phyloP scores from a whole-genome alignment of 2,329 filamentous ascomycete species.

The Penicillium sp. region DNA sequence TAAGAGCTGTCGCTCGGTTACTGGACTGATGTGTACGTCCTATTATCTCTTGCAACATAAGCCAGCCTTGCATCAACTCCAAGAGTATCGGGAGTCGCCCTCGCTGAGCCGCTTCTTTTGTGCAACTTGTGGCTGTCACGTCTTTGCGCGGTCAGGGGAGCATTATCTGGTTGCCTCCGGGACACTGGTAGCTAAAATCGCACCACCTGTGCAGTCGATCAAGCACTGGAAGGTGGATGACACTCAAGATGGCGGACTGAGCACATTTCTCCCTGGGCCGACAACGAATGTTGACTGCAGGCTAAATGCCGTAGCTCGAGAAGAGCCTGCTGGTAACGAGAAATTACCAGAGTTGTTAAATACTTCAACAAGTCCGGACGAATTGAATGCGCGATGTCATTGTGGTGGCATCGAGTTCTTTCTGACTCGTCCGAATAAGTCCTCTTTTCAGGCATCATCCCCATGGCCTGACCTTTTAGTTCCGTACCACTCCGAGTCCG shows the following conservation, averaged over 20 bases:
- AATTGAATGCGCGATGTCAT: slow-evolving; percentile 52
- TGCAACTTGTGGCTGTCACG: slow-evolving; percentile 51
- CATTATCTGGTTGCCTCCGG: slow-evolving; percentile 38
- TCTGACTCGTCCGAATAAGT: slow-evolving; percentile 56
- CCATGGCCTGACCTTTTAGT: slow-evolving; percentile 56
- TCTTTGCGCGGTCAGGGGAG: slow-evolving; percentile 30
- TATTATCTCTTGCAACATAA: slow-evolving; percentile 42
- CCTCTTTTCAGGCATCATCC: slow-evolving; percentile 48
- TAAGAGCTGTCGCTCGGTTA: slow-evolving; percentile 49
- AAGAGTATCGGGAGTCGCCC: slow-evolving; percentile 46
- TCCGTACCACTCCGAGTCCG: slow-evolving; percentile 45
- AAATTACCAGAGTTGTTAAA: neutral
- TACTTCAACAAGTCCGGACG: slow-evolving; percentile 1
- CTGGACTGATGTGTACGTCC: slow-evolving; percentile 50
- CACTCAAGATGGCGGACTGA: slow-evolving; percentile 32
- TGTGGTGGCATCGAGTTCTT: slow-evolving; percentile 59
- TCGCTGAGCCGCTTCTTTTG: slow-evolving; percentile 51
- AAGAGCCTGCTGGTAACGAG: neutral
- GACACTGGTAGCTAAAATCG: slow-evolving; percentile 21
- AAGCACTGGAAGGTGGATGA: slow-evolving; percentile 30
- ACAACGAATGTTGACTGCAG: slow-evolving; percentile 20
- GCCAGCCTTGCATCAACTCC: slow-evolving; percentile 39
- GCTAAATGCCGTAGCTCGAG: slow-evolving; percentile 10
- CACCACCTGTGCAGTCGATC: slow-evolving; percentile 20
- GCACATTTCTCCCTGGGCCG: slow-evolving; percentile 26